Percentiles rank a stretch among this genome's conserved stretches.
Conservation (phyloP, 2,329 filamentous ascomycete species). For the Mycosphaerella sp. region DNA sequence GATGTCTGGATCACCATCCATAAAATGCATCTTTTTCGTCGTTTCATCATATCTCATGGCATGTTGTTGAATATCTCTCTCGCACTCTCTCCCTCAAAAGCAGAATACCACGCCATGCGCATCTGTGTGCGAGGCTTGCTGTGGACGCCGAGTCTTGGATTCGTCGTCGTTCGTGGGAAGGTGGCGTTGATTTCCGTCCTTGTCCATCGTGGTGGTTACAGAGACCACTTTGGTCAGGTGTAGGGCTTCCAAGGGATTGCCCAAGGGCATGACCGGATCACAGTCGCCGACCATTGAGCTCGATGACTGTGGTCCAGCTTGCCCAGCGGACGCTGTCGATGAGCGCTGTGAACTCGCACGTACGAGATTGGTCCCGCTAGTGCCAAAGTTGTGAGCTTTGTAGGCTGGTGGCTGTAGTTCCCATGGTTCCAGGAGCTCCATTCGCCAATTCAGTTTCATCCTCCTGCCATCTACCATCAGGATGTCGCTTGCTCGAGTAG, state of each 20-base stretch:
- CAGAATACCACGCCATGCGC: constrained; percentile 26
- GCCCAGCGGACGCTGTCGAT: constrained; percentile 10
- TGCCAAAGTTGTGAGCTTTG: constrained; percentile 27
- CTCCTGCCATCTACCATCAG: constrained; percentile 39
- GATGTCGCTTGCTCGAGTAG: constrained; percentile 43
- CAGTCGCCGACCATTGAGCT: constrained; percentile 15
- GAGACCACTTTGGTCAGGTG: constrained; percentile 21
- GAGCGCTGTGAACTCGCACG: constrained; percentile 20
- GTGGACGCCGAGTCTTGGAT: constrained; percentile 11
- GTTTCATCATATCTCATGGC: constrained; percentile 4
- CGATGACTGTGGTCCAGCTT: constrained; percentile 14
- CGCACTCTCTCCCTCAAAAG: constrained; percentile 14
- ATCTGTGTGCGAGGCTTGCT: constrained; percentile 11
- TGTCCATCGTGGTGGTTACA: constrained; percentile 8
- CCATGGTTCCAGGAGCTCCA: constrained; percentile 39
- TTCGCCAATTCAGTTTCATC: constrained; percentile 40
- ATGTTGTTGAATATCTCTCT: no score
- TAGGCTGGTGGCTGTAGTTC: constrained; percentile 42
- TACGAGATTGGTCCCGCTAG: constrained; percentile 4
- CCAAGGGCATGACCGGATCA: constrained; percentile 20
- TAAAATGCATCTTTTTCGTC: background rate
- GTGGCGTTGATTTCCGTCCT: background rate
- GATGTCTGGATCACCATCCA: background rate
- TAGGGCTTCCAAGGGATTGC: constrained; percentile 15
- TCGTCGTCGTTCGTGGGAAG: constrained; percentile 8